phyloP scores from a whole-genome alignment of 2,329 filamentous ascomycete species.

The Amauroascus niger region DNA sequence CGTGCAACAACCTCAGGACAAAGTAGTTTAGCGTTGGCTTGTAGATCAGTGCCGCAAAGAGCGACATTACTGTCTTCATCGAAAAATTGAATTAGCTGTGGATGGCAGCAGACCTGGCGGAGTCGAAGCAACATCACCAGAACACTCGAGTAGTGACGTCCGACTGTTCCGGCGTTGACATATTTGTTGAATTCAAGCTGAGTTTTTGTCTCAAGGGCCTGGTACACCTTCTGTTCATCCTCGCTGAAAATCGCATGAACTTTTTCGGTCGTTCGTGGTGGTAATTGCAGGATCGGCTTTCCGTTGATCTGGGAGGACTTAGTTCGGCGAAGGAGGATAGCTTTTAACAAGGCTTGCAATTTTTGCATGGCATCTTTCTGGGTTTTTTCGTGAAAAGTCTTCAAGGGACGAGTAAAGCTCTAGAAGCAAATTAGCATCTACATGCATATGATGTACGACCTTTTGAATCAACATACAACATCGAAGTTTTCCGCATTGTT shows the following conservation, averaged over 20 bases:
- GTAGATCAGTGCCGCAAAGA: slow-evolving; percentile 47
- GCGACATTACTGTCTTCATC: slow-evolving; percentile 28
- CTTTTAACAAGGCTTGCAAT: slow-evolving; percentile 65
- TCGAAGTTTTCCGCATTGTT: slow-evolving; percentile 55
- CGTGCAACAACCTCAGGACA: slow-evolving; percentile 53
- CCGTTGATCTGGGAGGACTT: slow-evolving; percentile 73
- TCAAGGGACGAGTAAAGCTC: slow-evolving; percentile 48
- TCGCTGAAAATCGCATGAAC: slow-evolving; percentile 56
- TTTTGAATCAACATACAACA: slow-evolving; percentile 31
- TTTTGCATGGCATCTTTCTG: slow-evolving; percentile 52
- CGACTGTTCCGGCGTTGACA: slow-evolving; percentile 56
- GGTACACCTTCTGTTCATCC: slow-evolving; percentile 57
- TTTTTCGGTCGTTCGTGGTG: slow-evolving; percentile 53
- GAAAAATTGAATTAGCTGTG: slow-evolving; percentile 54
- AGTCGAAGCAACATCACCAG: slow-evolving; percentile 69
- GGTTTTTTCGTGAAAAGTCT: slow-evolving; percentile 26
- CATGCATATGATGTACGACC: neutral
- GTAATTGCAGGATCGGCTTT: slow-evolving; percentile 61
- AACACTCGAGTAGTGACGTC: slow-evolving; percentile 66
- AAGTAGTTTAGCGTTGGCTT: slow-evolving; percentile 54
- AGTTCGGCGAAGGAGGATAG: slow-evolving; percentile 70
- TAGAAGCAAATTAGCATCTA: slow-evolving; percentile 15
- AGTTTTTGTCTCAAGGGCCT: slow-evolving; percentile 55
- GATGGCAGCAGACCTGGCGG: slow-evolving; percentile 73
- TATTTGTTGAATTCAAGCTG: slow-evolving; percentile 68